phyloP scores from a whole-genome alignment of 345 rosid genomes.

The Ceriops decandra region DNA sequence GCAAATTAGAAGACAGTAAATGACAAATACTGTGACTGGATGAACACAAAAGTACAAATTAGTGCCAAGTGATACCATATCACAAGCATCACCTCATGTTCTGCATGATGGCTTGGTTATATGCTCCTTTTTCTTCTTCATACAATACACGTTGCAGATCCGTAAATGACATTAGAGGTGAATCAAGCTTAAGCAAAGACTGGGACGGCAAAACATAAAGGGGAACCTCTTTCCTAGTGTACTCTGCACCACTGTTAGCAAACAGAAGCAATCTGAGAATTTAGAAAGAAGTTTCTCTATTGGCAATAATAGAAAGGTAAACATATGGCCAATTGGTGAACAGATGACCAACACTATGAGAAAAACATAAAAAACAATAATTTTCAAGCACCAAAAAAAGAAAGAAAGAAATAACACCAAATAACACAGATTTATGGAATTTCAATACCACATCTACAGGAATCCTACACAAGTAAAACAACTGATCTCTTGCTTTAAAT shows the following conservation, averaged over 20 bases:
- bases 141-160: conserved; percentile 84
- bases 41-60: background rate
- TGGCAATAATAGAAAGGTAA: conserved; percentile 1
- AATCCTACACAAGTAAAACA: no score
- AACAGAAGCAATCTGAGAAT: conserved; percentile 24
- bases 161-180: conserved; percentile 69
- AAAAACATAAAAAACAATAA: no score
- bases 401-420: no score
- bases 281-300: background rate
- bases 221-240: conserved; percentile 34
- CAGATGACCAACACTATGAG: background rate
- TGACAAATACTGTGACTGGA: background rate
- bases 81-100: conserved; percentile 50
- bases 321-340: background rate
- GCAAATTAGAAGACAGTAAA: conserved; percentile 11
- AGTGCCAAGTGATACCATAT: conserved; percentile 4
- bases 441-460: no score
- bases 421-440: no score
- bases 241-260: conserved; percentile 64
- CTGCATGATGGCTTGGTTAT: conserved; percentile 70
- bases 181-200: conserved; percentile 67
- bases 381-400: no score
- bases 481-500: no score
- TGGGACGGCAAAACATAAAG: conserved; percentile 69
- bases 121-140: conserved; percentile 85